Conservation (phyloP, 331 rosid genomes). For the Pyrus hybrid region DNA sequence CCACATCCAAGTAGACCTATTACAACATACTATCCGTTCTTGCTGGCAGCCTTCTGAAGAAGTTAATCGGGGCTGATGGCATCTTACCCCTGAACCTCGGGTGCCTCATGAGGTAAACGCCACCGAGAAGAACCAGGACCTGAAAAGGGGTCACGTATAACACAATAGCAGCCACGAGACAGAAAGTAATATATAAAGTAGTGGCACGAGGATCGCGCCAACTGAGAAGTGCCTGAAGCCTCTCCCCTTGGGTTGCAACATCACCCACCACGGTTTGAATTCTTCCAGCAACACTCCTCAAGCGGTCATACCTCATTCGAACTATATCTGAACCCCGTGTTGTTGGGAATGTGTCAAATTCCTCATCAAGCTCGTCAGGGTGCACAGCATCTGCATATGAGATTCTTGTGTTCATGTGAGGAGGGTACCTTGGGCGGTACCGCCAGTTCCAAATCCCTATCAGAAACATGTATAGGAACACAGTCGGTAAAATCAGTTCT, state of each 20-base stretch:
- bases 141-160: constrained; percentile 72
- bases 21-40: constrained; percentile 79
- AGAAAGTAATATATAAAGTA: constrained; percentile 45
- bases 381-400: constrained; percentile 59
- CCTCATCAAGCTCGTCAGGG: constrained; percentile 84
- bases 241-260: constrained; percentile 85
- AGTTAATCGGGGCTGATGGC: constrained; percentile 59
- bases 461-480: constrained; percentile 66
- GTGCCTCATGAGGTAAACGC: constrained; percentile 83
- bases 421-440: constrained; percentile 66
- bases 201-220: constrained; percentile 98
- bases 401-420: constrained; percentile 76
- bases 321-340: constrained; percentile 40
- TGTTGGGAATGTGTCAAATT: constrained; percentile 77
- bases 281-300: constrained; percentile 73
- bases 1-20: not conserved
- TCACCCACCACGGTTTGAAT: constrained; percentile 37
- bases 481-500: constrained; percentile 72
- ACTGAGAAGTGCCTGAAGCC: constrained; percentile 75
- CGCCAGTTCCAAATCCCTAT: constrained; percentile 86
- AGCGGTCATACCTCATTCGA: constrained; percentile 69
- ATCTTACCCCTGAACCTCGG: constrained; percentile 61
- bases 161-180: constrained; percentile 55
- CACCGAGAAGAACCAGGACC: constrained; percentile 42
- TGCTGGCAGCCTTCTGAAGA: constrained; percentile 83